Conservation (phyloP, 2,329 filamentous ascomycete species). For the Diaporthe sp. region DNA sequence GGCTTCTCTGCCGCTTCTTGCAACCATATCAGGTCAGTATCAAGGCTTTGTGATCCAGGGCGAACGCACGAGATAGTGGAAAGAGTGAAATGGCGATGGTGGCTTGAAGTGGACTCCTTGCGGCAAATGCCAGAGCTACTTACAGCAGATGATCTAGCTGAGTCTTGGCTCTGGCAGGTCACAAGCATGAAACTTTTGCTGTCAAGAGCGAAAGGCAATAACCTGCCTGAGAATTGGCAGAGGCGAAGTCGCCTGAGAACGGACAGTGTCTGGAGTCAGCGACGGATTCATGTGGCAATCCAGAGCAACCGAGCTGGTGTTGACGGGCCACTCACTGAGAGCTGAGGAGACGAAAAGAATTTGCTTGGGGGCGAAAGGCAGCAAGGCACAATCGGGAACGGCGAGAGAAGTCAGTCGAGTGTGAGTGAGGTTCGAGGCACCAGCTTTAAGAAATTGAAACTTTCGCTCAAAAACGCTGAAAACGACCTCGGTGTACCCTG, state of each 20-base stretch:
- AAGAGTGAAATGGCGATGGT: neutral
- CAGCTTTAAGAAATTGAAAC: conserved; percentile 38
- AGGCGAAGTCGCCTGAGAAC: neutral
- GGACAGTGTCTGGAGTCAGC: neutral
- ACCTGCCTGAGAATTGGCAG: neutral
- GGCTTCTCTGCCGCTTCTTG: neutral
- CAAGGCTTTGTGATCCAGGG: neutral
- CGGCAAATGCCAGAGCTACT: neutral
- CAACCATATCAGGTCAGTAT: neutral
- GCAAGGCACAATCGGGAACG: neutral
- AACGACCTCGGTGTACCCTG: conserved; percentile 30
- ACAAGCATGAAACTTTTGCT: neutral
- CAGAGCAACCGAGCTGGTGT: neutral
- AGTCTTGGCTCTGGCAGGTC: neutral
- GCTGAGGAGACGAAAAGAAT: neutral
- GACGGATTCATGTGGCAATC: no score
- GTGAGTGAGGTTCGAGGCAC: neutral
- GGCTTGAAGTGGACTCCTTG: neutral
- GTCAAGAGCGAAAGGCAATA: neutral
- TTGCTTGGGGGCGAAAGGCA: neutral
- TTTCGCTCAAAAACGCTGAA: conserved; percentile 40
- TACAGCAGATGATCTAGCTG: neutral
- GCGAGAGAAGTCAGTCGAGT: neutral
- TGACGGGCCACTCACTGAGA: neutral
- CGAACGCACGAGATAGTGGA: neutral